These are phyloP conservation scores for Ascoidea asiatica DNA, from an alignment of 805 yeast species.

Conservation along the genomic window DNA sequence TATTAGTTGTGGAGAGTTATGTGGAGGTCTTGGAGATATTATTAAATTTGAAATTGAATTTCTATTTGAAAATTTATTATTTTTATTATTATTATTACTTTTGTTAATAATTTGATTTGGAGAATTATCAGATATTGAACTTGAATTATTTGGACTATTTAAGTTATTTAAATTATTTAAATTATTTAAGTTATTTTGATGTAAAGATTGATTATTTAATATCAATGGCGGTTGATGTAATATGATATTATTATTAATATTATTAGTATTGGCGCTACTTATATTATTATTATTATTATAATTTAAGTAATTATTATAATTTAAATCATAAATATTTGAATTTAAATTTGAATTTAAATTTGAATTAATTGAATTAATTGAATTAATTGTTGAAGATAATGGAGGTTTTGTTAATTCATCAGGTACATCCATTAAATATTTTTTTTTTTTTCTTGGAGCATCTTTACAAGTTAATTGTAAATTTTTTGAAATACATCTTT, in stretches of 20 bases:
- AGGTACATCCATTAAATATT: slow-evolving; percentile 58
- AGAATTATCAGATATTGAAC: not conserved
- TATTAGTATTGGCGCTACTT: not conserved
- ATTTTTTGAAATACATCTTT: slow-evolving; percentile 61
- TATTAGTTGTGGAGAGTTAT: not conserved
- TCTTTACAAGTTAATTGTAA: slow-evolving; percentile 63
- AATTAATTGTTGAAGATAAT: not conserved
- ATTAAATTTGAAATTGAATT: not conserved
- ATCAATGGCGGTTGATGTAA: not conserved
- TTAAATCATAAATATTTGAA: too few species aligned
- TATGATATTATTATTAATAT: not conserved
- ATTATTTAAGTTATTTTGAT: not conserved
- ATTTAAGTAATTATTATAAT: too few species aligned
- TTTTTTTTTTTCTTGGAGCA: slow-evolving; percentile 79
- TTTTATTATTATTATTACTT: too few species aligned
- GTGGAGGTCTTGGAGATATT: not conserved
- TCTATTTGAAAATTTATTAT: not conserved
- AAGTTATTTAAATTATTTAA: not conserved
- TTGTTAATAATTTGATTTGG: too few species aligned
- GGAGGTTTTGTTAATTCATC: slow-evolving; percentile 14
- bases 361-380: not conserved
- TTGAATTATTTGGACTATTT: not conserved
- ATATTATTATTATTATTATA: not conserved
- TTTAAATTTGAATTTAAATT: not conserved
- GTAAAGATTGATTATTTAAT: not conserved